These are phyloP conservation scores for Pseudopithomyces chartarum DNA, from an alignment of 2,329 filamentous ascomycete species.

Conservation along the genomic window DNA sequence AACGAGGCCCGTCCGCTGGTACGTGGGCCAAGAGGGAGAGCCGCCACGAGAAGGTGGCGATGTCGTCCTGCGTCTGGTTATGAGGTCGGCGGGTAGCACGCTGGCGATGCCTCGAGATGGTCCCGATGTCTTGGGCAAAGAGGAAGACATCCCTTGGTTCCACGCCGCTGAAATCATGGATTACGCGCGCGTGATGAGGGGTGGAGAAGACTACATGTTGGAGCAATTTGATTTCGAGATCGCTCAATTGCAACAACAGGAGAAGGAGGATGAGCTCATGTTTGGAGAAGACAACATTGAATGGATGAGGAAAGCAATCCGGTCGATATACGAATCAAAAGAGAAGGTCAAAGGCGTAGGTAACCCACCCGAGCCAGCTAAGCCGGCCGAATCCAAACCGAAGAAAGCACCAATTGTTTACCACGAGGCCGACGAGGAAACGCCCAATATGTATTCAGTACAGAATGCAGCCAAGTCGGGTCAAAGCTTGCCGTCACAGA, in stretches of 20 bases:
- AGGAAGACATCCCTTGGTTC: constrained; percentile 89
- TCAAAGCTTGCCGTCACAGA: constrained; percentile 41
- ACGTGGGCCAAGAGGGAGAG: constrained; percentile 82
- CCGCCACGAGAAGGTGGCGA: constrained; percentile 83
- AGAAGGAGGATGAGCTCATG: constrained; percentile 85
- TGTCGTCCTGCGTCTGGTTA: constrained; percentile 85
- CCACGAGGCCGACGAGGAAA: constrained; percentile 51
- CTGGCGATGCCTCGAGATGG: constrained; percentile 86
- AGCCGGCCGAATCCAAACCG: constrained; percentile 55
- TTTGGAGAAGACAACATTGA: constrained; percentile 87
- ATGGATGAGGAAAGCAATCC: constrained; percentile 86
- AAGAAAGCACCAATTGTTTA: constrained; percentile 57
- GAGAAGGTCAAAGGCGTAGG: constrained; percentile 74
- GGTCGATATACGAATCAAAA: constrained; percentile 73
- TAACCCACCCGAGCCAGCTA: constrained; percentile 62
- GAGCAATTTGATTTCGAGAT: constrained; percentile 82
- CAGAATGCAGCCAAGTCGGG: constrained; percentile 55
- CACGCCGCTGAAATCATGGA: constrained; percentile 92
- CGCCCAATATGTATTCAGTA: constrained; percentile 57
- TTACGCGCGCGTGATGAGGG: constrained; percentile 95
- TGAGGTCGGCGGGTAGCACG: constrained; percentile 78
- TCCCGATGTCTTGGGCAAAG: constrained; percentile 69
- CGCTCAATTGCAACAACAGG: constrained; percentile 72
- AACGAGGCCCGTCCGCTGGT: constrained; percentile 86
- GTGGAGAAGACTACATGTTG: constrained; percentile 84